These are phyloP conservation scores for Cryptosporidium tyzzeri DNA, from an alignment of 169 alveolate genomes.

Conservation along the genomic window DNA sequence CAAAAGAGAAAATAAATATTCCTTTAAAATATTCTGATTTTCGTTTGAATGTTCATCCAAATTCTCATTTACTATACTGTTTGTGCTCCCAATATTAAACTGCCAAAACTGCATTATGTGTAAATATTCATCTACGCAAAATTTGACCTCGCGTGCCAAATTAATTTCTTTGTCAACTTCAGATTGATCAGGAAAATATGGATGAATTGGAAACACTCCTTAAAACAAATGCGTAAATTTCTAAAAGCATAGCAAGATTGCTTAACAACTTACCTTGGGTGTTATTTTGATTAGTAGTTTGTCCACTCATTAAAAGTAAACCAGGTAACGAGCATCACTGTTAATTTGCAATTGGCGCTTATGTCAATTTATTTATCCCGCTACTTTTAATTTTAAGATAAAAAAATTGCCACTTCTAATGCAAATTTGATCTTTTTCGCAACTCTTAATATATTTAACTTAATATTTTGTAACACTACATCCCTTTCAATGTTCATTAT, in stretches of 20 bases:
- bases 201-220: constrained; percentile 62
- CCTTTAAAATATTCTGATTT: constrained; percentile 5
- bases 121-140: constrained; percentile 32
- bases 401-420: background rate
- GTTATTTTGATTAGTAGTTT: background rate
- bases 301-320: background rate
- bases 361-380: background rate
- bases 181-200: constrained; percentile 12
- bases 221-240: background rate
- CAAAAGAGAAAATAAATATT: constrained; percentile 44
- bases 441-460: background rate
- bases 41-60: background rate
- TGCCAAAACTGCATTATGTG: constrained; percentile 61
- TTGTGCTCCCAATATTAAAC: constrained; percentile 19
- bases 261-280: constrained; percentile 3
- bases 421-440: constrained; percentile 14
- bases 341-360: background rate
- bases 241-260: background rate
- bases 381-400: background rate
- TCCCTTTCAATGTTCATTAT: constrained; percentile 33
- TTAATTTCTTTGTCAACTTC: background rate
- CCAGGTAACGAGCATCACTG: background rate
- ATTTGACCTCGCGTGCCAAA: background rate
- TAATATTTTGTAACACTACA: background rate
- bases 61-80: background rate